phyloP scores from a whole-genome alignment of 129 eudicot species.

The Flaveria ramosissima region DNA sequence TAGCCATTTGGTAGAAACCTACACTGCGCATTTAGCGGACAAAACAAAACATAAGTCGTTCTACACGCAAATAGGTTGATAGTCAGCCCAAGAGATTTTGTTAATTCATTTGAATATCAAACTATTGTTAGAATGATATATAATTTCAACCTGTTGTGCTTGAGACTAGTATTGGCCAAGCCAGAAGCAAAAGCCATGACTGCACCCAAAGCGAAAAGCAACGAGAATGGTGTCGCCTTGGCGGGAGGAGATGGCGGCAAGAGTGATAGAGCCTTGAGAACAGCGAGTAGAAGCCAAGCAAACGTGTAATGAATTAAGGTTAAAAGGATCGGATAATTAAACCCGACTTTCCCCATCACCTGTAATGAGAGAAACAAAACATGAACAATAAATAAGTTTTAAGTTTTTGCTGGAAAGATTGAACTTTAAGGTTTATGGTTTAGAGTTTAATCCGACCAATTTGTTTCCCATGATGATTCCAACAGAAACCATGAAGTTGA shows the following conservation, averaged over 20 bases:
- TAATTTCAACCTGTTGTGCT: constrained; percentile 66
- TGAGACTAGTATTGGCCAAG: constrained; percentile 79
- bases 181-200: constrained; percentile 93
- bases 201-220: constrained; percentile 61
- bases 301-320: constrained; percentile 67
- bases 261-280: constrained; percentile 61
- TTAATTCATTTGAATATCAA: not conserved
- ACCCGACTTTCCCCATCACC: constrained; percentile 88
- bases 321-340: constrained; percentile 65
- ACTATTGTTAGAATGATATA: not conserved
- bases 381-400: not conserved
- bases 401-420: not conserved
- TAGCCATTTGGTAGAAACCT: constrained; percentile 93
- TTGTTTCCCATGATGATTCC: constrained; percentile 76
- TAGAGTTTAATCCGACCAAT: constrained; percentile 39
- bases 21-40: constrained; percentile 54
- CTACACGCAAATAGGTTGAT: not conserved
- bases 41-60: not conserved
- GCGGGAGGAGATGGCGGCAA: constrained; percentile 85
- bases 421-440: not conserved
- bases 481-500: constrained; percentile 79
- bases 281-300: constrained; percentile 69
- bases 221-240: constrained; percentile 55
- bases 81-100: too few relatives aligned
- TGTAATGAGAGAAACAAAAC: constrained; percentile 23